Evolutionary conservation across 2,329 filamentous ascomycete species (phyloP), one percentile per base, ranked within the genome.

Genomic region (Gliomastix tumulicola): DNA sequence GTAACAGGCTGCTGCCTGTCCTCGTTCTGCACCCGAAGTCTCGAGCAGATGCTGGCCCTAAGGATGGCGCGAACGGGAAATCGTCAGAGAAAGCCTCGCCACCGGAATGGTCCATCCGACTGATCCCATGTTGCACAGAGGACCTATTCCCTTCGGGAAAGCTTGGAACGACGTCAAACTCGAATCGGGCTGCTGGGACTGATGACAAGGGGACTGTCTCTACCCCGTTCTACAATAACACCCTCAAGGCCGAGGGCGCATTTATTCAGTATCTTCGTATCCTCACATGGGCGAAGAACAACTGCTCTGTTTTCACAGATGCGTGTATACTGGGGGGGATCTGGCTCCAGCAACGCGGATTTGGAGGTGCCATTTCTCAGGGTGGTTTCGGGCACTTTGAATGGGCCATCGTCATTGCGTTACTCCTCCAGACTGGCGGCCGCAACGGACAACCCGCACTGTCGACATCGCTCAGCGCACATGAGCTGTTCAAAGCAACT

Each of bases 341-440:
- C 38, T 98, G 92, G 92, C 71, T 98, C 28, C 81, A 82, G 46
- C 90, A 97, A 60, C 78, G 90, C 38, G 88, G 88, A 1, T 85
- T 96, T 46, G 74, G 73, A 13, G 76, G 84, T 31, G 66, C 72
- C 17, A 60, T 88, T n/a, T 70, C 76, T 3, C 66, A 71, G 30
- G 90, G 92, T 31, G 92, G 92, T 0, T 96, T 98, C 55, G 92
- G 92, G 4, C 79, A 87, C 46, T 94, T 95, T 45, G 92, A 98
- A 56, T 97, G 88, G 87, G 74, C 84, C 1, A 65, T 78, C n/a
- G 65, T 92, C 34, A 75, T 89, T 54, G 86, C 89, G 21, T 67
- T 95, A 12, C 66, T 97, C 3, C 68, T 97, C 30, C 80, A 88
- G 56, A 78, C 76, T n/a, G 86, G 86, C 19, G 83, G 81, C 7